phyloP scores from a whole-genome alignment of 164 flowering plant species.

The Tetracentron sinense region DNA sequence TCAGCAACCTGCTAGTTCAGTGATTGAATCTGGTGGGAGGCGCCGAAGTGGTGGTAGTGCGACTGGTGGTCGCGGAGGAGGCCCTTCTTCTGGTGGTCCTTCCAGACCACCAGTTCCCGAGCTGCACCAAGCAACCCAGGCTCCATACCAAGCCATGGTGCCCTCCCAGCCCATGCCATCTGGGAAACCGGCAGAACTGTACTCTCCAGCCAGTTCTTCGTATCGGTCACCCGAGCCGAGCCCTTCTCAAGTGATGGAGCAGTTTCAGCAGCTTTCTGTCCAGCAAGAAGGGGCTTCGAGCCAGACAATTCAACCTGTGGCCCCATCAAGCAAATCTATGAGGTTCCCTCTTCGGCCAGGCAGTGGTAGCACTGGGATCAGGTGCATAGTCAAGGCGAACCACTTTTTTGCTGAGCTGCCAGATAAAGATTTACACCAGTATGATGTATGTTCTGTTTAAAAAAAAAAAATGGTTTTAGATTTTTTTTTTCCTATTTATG shows the following conservation, averaged over 20 bases:
- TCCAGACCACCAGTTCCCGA: no score
- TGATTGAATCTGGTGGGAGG: not conserved
- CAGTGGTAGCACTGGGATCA: conserved; percentile 22
- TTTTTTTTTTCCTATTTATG: not conserved
- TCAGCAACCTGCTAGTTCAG: no score
- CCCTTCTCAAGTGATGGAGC: no score
- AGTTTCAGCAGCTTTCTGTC: no score
- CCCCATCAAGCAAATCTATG: conserved; percentile 28
- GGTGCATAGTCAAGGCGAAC: conserved; percentile 30
- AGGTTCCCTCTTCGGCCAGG: conserved; percentile 33
- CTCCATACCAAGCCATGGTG: no score
- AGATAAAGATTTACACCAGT: conserved; percentile 32
- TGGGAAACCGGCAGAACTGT: no score
- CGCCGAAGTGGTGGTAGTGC: conserved; percentile 2
- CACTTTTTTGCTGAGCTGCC: conserved; percentile 33
- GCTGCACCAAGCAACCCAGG: no score
- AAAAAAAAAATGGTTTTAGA: no score
- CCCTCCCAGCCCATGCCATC: no score
- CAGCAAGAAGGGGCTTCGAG: conserved; percentile 1
- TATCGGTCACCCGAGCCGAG: no score
- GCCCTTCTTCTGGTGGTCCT: no score
- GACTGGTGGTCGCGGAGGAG: no score
- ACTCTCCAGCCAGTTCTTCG: not conserved
- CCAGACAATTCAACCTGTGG: conserved; percentile 9
- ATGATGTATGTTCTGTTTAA: conserved; percentile 20